Base-by-base conservation (phyloP, 2,329 filamentous ascomycete species). In the Talaromyces amestolkiae region DNA sequence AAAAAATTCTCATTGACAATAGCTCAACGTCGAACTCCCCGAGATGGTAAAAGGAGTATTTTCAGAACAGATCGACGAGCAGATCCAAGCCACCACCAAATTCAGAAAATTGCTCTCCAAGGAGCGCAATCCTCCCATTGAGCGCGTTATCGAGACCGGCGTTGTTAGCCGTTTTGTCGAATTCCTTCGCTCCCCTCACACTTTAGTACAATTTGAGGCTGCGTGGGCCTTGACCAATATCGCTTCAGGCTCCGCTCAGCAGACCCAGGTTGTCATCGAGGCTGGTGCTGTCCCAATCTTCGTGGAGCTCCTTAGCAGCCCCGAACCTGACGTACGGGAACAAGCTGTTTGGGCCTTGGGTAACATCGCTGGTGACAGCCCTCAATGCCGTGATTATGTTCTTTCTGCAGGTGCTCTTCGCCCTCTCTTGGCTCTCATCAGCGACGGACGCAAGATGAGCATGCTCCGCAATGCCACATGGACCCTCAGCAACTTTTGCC, bases 161-260 rank as follows among this genome's bases (percentile, higher is more conserved):
- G 95, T 99, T 70, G 95, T 99, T 71, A 90, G 89, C 84, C 91
- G 95, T 77, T 99, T 99, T 76, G 95, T 99, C 80, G 93, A 97
- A 81, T 99, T 99, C 82, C 89, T 99, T 68, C 91, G 92, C 77
- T 99, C 95, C 64, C 95, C 95, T 70, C 95, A 99, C 81, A 98
- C 95, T 39, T 87, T 99, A 58, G 95, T 99, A 65, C 95, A 99
- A 81, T 99, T 99, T 77, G 95, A 99, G 85, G 95, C 95, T 74
- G 95, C 95, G 51, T 99, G 95, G 95, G 95, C 95, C 69, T 84
- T 99, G 76, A 99, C 95, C 84, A 99, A 99, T 85, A 99, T 99
- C 80, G 95, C 95, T 68, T 98, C 94, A 59, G 95, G 95, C 68
- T 98, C 94, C 66, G 95, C 95, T 67, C 91, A 92, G 72, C 95